Conservation (phyloP, 1,139 yeast genomes). For the Citeromyces siamensis region DNA sequence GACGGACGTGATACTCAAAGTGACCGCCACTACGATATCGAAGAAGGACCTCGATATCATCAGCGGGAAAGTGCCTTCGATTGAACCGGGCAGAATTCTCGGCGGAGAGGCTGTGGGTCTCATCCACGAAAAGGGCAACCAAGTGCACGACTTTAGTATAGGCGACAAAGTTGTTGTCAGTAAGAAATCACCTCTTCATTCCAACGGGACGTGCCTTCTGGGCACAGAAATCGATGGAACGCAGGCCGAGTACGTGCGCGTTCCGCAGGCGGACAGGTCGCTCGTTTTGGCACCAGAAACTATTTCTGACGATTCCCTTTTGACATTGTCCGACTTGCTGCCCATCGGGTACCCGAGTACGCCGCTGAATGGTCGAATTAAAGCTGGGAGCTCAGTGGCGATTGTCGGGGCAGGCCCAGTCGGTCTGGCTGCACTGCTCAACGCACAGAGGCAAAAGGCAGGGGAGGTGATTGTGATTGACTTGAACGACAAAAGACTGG, state of each 20-base stretch:
- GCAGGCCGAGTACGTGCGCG: constrained; percentile 31
- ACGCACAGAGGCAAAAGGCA: constrained; percentile 25
- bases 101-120: constrained; percentile 46
- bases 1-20: constrained; percentile 31
- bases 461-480: constrained; percentile 27
- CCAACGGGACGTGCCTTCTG: constrained; percentile 38
- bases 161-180: constrained; percentile 31
- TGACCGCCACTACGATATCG: constrained; percentile 31
- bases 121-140: constrained; percentile 25
- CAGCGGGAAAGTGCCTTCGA: constrained; percentile 37
- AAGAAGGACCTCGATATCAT: constrained; percentile 35
- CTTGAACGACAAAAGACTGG: constrained; percentile 27
- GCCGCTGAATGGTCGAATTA: constrained; percentile 24
- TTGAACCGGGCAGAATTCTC: constrained; percentile 27
- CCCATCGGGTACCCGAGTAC: constrained; percentile 36
- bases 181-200: constrained; percentile 24
- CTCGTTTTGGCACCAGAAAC: constrained; percentile 20
- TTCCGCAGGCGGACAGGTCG: constrained; percentile 29
- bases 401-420: constrained; percentile 38
- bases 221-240: constrained; percentile 30
- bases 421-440: constrained; percentile 28
- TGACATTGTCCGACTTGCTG: constrained; percentile 30
- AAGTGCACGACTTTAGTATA: constrained; percentile 21
- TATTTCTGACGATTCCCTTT: constrained; percentile 22
- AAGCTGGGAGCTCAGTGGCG: constrained; percentile 29